These are phyloP conservation scores for Leishmania lainsoni DNA, from an alignment of 208 protist genomes.

Conservation along the genomic window DNA sequence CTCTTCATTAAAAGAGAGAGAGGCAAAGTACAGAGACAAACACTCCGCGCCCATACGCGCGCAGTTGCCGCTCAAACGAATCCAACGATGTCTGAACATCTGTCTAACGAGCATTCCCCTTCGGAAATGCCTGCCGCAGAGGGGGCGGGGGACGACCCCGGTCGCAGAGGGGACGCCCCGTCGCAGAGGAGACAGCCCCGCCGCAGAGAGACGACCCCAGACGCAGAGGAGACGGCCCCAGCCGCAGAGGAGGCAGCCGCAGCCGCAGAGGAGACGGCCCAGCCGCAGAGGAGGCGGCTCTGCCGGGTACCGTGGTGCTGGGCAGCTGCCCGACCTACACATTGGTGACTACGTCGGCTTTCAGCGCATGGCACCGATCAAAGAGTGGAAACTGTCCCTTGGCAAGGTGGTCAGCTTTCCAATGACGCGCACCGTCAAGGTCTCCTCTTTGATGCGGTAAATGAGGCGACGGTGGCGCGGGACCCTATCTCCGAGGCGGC, in stretches of 20 bases:
- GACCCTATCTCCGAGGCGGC: slow-evolving; percentile 49
- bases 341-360: slow-evolving; percentile 78
- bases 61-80: not conserved
- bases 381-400: slow-evolving; percentile 61
- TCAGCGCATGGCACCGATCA: slow-evolving; percentile 52
- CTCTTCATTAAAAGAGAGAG: no score
- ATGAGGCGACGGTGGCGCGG: slow-evolving; percentile 29
- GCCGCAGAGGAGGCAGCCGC: not conserved
- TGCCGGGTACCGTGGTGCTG: slow-evolving; percentile 1
- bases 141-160: no score
- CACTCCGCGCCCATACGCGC: not conserved
- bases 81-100: not conserved
- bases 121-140: not conserved
- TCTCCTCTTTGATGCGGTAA: slow-evolving; percentile 61
- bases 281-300: no score
- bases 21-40: no score
- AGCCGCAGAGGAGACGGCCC: not conserved
- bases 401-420: slow-evolving; percentile 69
- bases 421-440: slow-evolving; percentile 53
- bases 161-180: no score
- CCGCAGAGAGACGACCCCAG: no score
- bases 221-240: not conserved
- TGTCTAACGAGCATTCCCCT: not conserved
- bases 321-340: slow-evolving; percentile 42
- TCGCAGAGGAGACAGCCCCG: no score